phyloP scores from a whole-genome alignment of 1,284 basidiomycete species.

The Trametes versicolor region DNA sequence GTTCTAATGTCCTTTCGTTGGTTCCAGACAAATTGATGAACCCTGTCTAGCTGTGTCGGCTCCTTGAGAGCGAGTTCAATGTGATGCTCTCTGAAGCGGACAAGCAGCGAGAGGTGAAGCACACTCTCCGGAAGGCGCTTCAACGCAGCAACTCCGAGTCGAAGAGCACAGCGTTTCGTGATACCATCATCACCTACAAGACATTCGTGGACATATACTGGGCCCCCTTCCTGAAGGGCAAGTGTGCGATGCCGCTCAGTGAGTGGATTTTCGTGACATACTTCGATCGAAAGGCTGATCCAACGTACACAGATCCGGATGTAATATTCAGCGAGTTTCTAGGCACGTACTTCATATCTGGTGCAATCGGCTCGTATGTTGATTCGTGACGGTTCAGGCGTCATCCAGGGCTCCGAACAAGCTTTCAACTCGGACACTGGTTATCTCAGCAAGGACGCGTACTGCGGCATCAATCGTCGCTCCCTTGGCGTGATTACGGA shows the following conservation, averaged over 20 bases:
- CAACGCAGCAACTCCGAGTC: not conserved
- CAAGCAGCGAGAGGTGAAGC: not conserved
- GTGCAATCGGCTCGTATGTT: not conserved
- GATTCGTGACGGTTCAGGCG: slow-evolving; percentile 50
- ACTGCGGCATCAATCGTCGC: slow-evolving; percentile 58
- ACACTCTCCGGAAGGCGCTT: not conserved
- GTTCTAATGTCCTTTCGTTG: too few relatives aligned
- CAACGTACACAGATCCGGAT: slow-evolving; percentile 57
- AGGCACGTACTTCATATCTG: slow-evolving; percentile 47
- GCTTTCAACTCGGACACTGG: slow-evolving; percentile 48
- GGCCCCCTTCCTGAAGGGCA: slow-evolving; percentile 67
- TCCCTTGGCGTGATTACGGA: slow-evolving; percentile 58
- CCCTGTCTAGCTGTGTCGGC: slow-evolving; percentile 49
- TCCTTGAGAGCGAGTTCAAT: slow-evolving; percentile 53
- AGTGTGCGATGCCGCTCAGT: slow-evolving; percentile 55
- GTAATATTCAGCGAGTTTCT: slow-evolving; percentile 76
- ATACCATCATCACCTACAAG: slow-evolving; percentile 55
- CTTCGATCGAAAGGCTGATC: too few relatives aligned
- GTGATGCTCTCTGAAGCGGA: not conserved
- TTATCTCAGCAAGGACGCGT: slow-evolving; percentile 55
- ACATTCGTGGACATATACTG: slow-evolving; percentile 66
- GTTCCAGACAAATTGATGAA: not conserved
- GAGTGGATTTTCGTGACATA: slow-evolving; percentile 15
- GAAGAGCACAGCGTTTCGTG: not conserved
- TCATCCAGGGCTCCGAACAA: slow-evolving; percentile 73